Evolutionary conservation across 2,329 filamentous ascomycete species (phyloP).

Genomic region (Corniculantispora saksenae): DNA sequence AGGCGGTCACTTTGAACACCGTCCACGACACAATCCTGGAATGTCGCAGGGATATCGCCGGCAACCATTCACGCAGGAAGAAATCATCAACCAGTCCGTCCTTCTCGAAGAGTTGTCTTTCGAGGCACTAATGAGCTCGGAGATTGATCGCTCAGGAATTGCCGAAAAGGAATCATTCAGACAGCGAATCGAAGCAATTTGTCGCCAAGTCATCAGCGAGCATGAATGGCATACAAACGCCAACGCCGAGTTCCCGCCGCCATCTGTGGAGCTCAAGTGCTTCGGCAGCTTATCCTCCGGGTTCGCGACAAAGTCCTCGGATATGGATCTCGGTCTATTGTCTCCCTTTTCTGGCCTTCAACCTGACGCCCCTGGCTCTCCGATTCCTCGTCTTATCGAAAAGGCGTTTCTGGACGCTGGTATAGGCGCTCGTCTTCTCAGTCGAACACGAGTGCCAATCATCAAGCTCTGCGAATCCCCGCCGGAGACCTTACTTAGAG

Average conservation of each 20-base stretch:
- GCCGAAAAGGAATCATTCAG: conserved; percentile 73
- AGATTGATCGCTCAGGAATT: conserved; percentile 65
- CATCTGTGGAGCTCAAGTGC: conserved; percentile 68
- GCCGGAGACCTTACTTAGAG: conserved; percentile 57
- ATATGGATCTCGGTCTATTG: conserved; percentile 84
- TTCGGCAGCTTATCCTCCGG: conserved; percentile 84
- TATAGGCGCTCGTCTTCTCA: conserved; percentile 74
- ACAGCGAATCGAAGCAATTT: conserved; percentile 62
- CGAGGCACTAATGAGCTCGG: conserved; percentile 51
- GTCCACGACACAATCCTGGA: conserved; percentile 21
- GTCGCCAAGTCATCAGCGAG: conserved; percentile 57
- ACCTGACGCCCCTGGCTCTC: conserved; percentile 55
- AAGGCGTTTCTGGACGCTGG: conserved; percentile 71
- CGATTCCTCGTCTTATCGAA: conserved; percentile 74
- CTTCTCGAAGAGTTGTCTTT: conserved; percentile 52
- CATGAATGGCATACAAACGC: conserved; percentile 49
- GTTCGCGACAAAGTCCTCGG: conserved; percentile 83
- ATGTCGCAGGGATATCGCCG: conserved; percentile 27
- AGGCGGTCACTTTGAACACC: conserved; percentile 25
- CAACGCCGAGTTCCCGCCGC: conserved; percentile 48
- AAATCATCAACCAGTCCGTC: conserved; percentile 49
- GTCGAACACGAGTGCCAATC: conserved; percentile 79
- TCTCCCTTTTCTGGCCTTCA: conserved; percentile 60
- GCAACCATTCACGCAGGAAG: conserved; percentile 42
- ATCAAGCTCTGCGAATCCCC: conserved; percentile 82